These are phyloP conservation scores for Hymenochaete sp. DNA, from an alignment of 1,284 basidiomycete species.

Conservation along the genomic window DNA sequence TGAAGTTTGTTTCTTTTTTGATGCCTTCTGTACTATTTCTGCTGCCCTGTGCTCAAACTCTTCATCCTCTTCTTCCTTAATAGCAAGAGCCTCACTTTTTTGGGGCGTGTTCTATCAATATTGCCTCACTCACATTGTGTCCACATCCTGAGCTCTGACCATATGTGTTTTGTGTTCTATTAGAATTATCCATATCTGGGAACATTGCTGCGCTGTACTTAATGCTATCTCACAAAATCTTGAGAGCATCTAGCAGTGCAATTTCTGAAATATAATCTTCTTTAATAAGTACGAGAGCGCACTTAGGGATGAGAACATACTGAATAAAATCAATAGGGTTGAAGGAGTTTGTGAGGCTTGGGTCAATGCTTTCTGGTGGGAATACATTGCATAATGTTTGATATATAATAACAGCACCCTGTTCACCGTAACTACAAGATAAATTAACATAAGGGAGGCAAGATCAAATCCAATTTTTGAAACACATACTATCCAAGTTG, in stretches of 20 bases:
- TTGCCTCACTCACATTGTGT: conserved; percentile 26
- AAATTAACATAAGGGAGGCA: conserved; percentile 2
- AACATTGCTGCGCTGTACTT: conserved; percentile 76
- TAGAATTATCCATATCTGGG: conserved; percentile 45
- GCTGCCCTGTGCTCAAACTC: conserved; percentile 19
- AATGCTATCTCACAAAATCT: conserved; percentile 61
- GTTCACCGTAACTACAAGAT: conserved; percentile 64
- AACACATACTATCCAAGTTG: conserved; percentile 75
- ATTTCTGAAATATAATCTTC: conserved; percentile 41
- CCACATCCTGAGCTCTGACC: conserved; percentile 14
- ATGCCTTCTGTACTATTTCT: neutral
- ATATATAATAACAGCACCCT: conserved; percentile 67
- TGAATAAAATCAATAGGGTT: conserved; percentile 64
- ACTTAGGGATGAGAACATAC: conserved; percentile 66
- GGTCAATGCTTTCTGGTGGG: conserved; percentile 48
- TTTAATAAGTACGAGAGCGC: conserved; percentile 60
- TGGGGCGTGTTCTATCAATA: conserved; percentile 26
- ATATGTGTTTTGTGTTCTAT: conserved; percentile 28
- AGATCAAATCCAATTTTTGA: neutral
- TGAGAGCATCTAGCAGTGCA: conserved; percentile 40
- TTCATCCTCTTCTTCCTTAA: conserved; percentile 31
- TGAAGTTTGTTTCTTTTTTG: conserved; percentile 5
- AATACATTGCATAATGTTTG: conserved; percentile 70
- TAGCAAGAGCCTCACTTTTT: conserved; percentile 54
- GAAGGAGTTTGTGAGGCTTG: conserved; percentile 47